phyloP scores from a whole-genome alignment of 495 filamentous ascomycete species.

The Halenospora varia region DNA sequence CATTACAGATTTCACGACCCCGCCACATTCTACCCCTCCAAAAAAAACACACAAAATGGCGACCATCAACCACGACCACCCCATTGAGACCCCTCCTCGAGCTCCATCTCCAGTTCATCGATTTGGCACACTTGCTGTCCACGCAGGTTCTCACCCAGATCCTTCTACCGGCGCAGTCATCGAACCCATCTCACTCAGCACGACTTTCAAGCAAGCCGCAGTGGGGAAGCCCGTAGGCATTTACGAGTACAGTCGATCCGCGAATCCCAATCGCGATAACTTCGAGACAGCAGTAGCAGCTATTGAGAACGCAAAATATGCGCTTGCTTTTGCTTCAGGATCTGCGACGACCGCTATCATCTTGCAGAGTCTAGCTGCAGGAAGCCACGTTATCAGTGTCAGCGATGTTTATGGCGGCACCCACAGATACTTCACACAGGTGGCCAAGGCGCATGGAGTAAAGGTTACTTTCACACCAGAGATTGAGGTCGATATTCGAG shows the following conservation, averaged over 20 bases:
- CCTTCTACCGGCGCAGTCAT: conserved; percentile 92
- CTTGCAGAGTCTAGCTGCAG: conserved; percentile 86
- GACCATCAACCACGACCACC: conserved; percentile 34
- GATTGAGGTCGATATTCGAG: conserved; percentile 81
- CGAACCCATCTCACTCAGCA: conserved; percentile 89
- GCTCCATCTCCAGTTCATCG: conserved; percentile 57
- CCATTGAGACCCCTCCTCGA: conserved; percentile 55
- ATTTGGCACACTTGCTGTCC: conserved; percentile 92
- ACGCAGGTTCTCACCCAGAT: conserved; percentile 88
- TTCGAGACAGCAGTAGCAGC: conserved; percentile 90
- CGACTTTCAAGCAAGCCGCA: conserved; percentile 82
- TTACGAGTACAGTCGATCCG: conserved; percentile 88
- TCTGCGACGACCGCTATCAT: conserved; percentile 91
- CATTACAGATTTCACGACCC: not conserved
- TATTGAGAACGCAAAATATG: conserved; percentile 87
- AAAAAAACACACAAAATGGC: conserved; percentile 22
- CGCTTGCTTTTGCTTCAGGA: conserved; percentile 91
- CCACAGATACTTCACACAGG: conserved; percentile 98
- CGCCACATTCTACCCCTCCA: not conserved
- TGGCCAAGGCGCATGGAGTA: conserved; percentile 90
- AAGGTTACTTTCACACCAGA: conserved; percentile 88
- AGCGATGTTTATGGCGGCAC: conserved; percentile 98
- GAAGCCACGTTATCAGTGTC: conserved; percentile 92
- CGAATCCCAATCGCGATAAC: conserved; percentile 91
- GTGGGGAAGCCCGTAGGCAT: conserved; percentile 80